Evolutionary conservation across 2,329 filamentous ascomycete species (phyloP), one percentile per base, ranked within the genome.

Genomic region (Claviceps spartinae): DNA sequence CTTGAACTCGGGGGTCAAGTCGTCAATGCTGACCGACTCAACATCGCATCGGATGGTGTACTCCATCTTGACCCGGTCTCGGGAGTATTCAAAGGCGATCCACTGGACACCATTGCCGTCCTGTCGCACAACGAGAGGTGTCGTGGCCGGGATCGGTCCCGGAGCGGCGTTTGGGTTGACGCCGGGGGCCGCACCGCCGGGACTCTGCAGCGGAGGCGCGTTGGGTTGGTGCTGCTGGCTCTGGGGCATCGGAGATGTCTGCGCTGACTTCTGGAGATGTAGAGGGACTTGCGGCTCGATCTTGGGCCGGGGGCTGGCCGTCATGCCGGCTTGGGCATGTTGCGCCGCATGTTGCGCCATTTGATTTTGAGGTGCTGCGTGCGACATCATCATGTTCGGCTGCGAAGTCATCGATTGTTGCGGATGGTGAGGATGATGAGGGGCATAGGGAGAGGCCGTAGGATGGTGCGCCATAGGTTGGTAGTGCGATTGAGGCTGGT

Each of bases 41-140:
- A 97, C 93, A 61, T 97, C 93, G 66, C 93, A 97, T 50, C 93
- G 85, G 62, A 98, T 98, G 1, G 90, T 96, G 71, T 98, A 98
- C 69, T 97, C 90, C 89, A 97, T 95, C 80, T 98, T 98, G 59
- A 97, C 90, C 46, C 91, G 79, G 65, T 98, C 91, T 55, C 91
- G 82, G 11, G 91, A 97, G 67, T 98, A 98, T 67, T 98, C 93
- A 56, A 97, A 98, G 0, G 89, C 89, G 62, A 97, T 97, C 93
- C 93, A 97, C 68, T 97, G 93, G 6, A 97, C 91, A 8, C 93
- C 93, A 59, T 95, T 97, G 63, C 88, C 86, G 62, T 97, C 93
- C 68, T 97, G 91, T 58, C 90, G 77, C 24, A 97, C 91, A 8
- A 97, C 90, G 8, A 96, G 74, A 0, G 93, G 93, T 0, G 93